Evolutionary conservation across 768 basidiomycete species (phyloP).

Genomic region (Boletus speciosus): DNA sequence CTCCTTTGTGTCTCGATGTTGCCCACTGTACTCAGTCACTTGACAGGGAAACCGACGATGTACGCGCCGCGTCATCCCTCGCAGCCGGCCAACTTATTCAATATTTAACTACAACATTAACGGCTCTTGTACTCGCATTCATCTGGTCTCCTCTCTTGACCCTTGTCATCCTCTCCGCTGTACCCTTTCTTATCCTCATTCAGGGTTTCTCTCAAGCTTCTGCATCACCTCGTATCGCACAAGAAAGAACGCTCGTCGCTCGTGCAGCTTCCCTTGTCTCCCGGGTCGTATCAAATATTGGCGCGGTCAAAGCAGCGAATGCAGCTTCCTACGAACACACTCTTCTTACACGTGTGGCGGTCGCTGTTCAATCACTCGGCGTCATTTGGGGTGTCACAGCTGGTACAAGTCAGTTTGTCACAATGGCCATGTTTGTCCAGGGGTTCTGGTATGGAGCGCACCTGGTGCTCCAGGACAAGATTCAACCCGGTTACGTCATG

Average conservation of each 20-base stretch:
- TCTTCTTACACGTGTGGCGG: conserved; percentile 42
- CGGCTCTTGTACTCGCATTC: conserved; percentile 82
- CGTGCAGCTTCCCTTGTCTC: conserved; percentile 78
- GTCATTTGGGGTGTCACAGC: conserved; percentile 73
- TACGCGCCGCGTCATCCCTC: conserved; percentile 79
- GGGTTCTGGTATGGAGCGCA: conserved; percentile 95
- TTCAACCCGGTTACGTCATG: conserved; percentile 77
- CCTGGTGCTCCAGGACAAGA: conserved; percentile 75
- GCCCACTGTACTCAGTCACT: conserved; percentile 5
- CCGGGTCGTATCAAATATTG: conserved; percentile 69
- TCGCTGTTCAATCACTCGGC: conserved; percentile 51
- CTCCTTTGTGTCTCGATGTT: not conserved
- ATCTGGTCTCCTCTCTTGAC: conserved; percentile 77
- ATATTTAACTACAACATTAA: conserved; percentile 73
- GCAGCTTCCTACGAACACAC: conserved; percentile 57
- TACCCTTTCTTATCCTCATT: conserved; percentile 77
- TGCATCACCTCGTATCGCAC: conserved; percentile 61
- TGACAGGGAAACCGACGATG: conserved; percentile 88
- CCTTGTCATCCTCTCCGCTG: conserved; percentile 86
- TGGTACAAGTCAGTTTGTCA: conserved; percentile 72
- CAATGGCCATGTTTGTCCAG: conserved; percentile 92
- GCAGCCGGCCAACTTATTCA: conserved; percentile 77
- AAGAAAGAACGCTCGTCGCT: conserved; percentile 64
- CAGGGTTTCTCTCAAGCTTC: conserved; percentile 71
- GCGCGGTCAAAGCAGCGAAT: conserved; percentile 93